Percentiles rank a stretch among this genome's conserved stretches.
These are phyloP conservation scores for Apophysomyces variabilis DNA, from an alignment of 371 early-diverging fungal species.

Conservation along the genomic window DNA sequence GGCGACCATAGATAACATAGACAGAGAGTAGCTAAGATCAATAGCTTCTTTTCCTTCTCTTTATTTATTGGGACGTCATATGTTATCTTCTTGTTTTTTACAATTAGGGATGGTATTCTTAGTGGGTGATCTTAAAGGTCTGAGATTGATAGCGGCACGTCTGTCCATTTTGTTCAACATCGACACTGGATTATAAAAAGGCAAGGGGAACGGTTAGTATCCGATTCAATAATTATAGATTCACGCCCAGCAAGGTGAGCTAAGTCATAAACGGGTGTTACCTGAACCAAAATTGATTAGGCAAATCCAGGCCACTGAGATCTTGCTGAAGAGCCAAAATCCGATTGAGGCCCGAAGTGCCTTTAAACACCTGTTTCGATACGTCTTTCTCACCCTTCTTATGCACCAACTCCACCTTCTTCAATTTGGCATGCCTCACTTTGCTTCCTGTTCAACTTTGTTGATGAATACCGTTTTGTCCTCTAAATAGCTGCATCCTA, in stretches of 20 bases:
- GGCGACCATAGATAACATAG: not conserved
- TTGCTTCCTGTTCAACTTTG: not conserved
- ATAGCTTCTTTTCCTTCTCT: not conserved
- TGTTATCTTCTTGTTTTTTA: not conserved
- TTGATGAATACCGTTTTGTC: not conserved
- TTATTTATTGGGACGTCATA: not conserved
- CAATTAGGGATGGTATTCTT: not conserved
- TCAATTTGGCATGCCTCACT: not conserved
- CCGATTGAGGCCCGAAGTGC: constrained; percentile 3
- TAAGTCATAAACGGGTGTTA: constrained; percentile 11
- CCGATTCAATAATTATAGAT: constrained; percentile 9
- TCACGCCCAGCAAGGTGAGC: constrained; percentile 1
- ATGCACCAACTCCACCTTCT: not conserved
- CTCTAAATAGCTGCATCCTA: not conserved
- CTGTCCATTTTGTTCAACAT: constrained; percentile 5
- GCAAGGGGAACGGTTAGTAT: not conserved
- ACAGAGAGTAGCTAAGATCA: not conserved
- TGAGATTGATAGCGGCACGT: not conserved
- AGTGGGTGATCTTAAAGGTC: not conserved
- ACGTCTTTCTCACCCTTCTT: not conserved
- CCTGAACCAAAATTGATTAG: constrained; percentile 9
- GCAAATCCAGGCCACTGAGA: constrained; percentile 5
- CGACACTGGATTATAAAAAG: constrained; percentile 6
- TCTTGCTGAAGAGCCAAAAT: constrained; percentile 8
- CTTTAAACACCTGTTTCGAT: constrained; percentile 5